Evolutionary conservation across 768 basidiomycete genomes (phyloP).

Genomic region (Leccinum truebloodii): DNA sequence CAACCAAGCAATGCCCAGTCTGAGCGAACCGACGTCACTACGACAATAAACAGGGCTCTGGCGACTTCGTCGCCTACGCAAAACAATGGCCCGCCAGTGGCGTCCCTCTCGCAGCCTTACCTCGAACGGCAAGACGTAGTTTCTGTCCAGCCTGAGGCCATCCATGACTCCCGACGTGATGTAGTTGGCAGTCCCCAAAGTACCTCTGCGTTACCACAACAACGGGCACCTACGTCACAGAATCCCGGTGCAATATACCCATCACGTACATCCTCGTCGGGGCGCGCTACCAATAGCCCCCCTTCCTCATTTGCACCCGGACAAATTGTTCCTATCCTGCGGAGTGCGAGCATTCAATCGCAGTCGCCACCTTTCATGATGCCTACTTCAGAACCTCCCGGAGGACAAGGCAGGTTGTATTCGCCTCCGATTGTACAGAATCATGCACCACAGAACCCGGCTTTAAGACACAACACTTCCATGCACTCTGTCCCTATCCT

Average conservation of each 20-base stretch:
- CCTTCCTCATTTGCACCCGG: conserved; percentile 41
- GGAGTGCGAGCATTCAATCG: conserved; percentile 38
- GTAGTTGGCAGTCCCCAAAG: conserved; percentile 2
- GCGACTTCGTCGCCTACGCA: conserved; percentile 5
- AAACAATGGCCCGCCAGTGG: conserved; percentile 4
- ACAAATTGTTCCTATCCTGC: conserved; percentile 38
- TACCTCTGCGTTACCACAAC: conserved; percentile 7
- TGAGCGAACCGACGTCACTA: conserved; percentile 1
- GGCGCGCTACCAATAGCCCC: conserved; percentile 12
- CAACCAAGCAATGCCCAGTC: conserved; percentile 4
- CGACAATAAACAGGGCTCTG: not conserved
- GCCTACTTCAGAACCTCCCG: conserved; percentile 24
- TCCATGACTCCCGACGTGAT: conserved; percentile 8
- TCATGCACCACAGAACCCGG: conserved; percentile 8
- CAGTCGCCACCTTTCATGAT: conserved; percentile 25
- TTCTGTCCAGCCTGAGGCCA: conserved; percentile 2
- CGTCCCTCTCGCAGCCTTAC: conserved; percentile 6
- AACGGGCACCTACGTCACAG: conserved; percentile 23
- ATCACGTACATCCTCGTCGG: conserved; percentile 28
- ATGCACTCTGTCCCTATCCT: conserved; percentile 32
- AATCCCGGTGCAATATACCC: conserved; percentile 19
- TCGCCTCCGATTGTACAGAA: conserved; percentile 19
- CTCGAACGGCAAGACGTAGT: conserved; percentile 7
- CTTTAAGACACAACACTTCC: conserved; percentile 24
- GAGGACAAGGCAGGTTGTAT: conserved; percentile 17